phyloP scores from a whole-genome alignment of 1,284 basidiomycete genomes.

The Termitomyces sp. region DNA sequence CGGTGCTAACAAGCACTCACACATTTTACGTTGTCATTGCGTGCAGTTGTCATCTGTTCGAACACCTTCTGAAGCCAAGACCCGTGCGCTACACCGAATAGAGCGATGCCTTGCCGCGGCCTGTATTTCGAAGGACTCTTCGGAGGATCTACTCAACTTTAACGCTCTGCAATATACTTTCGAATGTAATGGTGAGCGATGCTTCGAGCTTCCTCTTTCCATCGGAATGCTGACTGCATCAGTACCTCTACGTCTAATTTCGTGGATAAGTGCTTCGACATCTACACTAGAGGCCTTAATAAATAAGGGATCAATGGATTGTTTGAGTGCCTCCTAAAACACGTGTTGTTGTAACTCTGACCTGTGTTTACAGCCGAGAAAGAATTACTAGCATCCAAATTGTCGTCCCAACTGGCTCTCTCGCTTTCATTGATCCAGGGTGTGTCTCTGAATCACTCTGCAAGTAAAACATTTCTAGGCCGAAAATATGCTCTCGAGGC shows the following conservation, averaged over 20 bases:
- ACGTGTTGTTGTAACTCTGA: slow-evolving; percentile 1
- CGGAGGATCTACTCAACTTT: slow-evolving; percentile 48
- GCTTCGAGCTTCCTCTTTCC: neutral
- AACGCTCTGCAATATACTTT: slow-evolving; percentile 67
- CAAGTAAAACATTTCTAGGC: slow-evolving; percentile 68
- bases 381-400: slow-evolving; percentile 35
- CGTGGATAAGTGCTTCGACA: slow-evolving; percentile 46
- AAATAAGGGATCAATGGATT: slow-evolving; percentile 31
- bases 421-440: slow-evolving; percentile 75
- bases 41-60: slow-evolving; percentile 56
- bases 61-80: slow-evolving; percentile 43
- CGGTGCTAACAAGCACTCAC: neutral
- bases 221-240: slow-evolving; percentile 1
- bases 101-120: slow-evolving; percentile 57
- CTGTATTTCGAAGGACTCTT: slow-evolving; percentile 37
- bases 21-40: slow-evolving; percentile 2
- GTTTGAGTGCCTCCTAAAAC: slow-evolving; percentile 23
- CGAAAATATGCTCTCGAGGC: slow-evolving; percentile 72
- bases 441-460: slow-evolving; percentile 62
- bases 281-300: slow-evolving; percentile 36
- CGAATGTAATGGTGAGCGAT: slow-evolving; percentile 65
- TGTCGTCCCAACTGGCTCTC: slow-evolving; percentile 49
- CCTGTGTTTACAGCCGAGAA: slow-evolving; percentile 30
- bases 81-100: slow-evolving; percentile 48
- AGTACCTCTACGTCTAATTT: slow-evolving; percentile 59